Conservation (phyloP, 192 early-diverging fungal species). For the Dissophora globulifera region DNA sequence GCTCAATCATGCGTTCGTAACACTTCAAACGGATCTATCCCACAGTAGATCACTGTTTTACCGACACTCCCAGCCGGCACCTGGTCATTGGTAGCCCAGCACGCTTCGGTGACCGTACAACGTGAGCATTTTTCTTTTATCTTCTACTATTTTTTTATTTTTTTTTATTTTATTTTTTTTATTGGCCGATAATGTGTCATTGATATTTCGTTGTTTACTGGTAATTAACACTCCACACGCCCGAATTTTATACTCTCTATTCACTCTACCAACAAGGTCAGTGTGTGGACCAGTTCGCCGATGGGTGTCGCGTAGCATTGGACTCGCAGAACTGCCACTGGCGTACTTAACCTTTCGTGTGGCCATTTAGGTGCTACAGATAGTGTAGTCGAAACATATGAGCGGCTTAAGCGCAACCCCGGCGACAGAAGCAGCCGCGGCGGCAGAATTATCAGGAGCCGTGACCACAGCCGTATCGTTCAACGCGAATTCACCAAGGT, state of each 20-base stretch:
- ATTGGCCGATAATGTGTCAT: too few species aligned
- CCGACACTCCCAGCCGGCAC: conserved; percentile 89
- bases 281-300: conserved; percentile 73
- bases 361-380: conserved; percentile 57
- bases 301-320: conserved; percentile 82
- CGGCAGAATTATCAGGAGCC: conserved; percentile 21
- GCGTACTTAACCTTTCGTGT: conserved; percentile 76
- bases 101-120: conserved; percentile 51
- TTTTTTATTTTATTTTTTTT: too few species aligned
- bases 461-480: conserved; percentile 30
- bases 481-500: conserved; percentile 21
- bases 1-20: conserved; percentile 98
- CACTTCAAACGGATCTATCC: conserved; percentile 93
- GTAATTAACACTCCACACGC: too few species aligned
- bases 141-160: too few species aligned
- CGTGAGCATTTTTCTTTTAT: too few species aligned
- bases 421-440: conserved; percentile 18
- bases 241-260: too few species aligned
- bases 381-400: conserved; percentile 15
- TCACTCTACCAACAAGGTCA: too few species aligned
- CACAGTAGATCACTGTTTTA: conserved; percentile 85
- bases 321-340: conserved; percentile 84
- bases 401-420: conserved; percentile 5
- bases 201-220: too few species aligned
- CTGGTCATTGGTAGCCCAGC: conserved; percentile 71